Evolutionary conservation across 2,329 filamentous ascomycete species (phyloP).

Genomic region (Fonsecaea pedrosoi): DNA sequence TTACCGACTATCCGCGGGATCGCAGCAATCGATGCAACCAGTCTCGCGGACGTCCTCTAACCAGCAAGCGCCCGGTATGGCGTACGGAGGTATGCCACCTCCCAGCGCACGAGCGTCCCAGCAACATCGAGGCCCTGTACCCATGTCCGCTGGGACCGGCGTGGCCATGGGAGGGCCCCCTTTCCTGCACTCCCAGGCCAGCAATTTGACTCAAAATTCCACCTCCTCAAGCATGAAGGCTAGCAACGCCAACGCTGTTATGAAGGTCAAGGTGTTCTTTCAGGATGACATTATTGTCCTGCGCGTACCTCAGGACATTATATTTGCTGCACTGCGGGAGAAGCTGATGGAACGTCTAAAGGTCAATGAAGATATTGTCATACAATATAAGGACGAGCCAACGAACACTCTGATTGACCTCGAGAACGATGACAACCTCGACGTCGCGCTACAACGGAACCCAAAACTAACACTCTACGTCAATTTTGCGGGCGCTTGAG

Average conservation of each 20-base stretch:
- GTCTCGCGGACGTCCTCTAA: conserved; percentile 71
- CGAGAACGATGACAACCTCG: conserved; percentile 79
- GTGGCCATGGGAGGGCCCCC: conserved; percentile 48
- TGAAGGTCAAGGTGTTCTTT: conserved; percentile 96
- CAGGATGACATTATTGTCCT: conserved; percentile 91
- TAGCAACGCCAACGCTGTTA: conserved; percentile 53
- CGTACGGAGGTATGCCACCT: conserved; percentile 61
- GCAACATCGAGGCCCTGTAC: conserved; percentile 50
- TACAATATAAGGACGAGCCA: conserved; percentile 86
- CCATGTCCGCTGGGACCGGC: conserved; percentile 36
- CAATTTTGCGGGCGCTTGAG: conserved; percentile 30
- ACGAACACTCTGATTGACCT: conserved; percentile 76
- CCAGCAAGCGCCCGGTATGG: conserved; percentile 65
- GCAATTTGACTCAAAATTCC: conserved; percentile 59
- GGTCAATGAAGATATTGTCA: conserved; percentile 72
- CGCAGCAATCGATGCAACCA: conserved; percentile 69
- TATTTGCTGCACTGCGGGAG: conserved; percentile 76
- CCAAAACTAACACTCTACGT: conserved; percentile 76
- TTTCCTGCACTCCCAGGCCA: conserved; percentile 52
- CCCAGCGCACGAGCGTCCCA: conserved; percentile 48
- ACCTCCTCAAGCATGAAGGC: conserved; percentile 44
- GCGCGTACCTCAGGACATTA: conserved; percentile 81
- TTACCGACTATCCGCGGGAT: conserved; percentile 75
- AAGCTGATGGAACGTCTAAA: conserved; percentile 86
- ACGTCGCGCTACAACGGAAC: conserved; percentile 79